Evolutionary conservation across 108 stramenopile species (phyloP).

Genomic region (Skeletonema menzelii): DNA sequence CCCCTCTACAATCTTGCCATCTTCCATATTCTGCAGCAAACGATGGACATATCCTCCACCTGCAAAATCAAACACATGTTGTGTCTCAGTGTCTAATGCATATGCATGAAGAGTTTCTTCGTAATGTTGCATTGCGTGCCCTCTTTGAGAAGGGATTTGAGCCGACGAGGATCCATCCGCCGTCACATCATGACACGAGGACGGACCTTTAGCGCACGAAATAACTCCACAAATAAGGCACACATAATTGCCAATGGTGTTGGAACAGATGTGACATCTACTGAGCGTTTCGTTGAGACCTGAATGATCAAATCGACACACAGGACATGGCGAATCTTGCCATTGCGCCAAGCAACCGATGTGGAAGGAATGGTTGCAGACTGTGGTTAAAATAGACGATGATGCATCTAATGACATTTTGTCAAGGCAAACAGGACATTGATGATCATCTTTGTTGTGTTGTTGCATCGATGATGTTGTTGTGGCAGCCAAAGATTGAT

Average conservation of each 20-base stretch:
- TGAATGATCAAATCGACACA: constrained; percentile 92
- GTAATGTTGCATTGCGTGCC: constrained; percentile 88
- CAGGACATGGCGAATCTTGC: constrained; percentile 90
- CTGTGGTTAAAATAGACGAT: constrained; percentile 81
- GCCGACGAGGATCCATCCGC: constrained; percentile 1
- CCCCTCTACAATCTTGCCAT: constrained; percentile 93
- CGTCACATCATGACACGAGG: neutral
- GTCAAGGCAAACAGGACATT: constrained; percentile 92
- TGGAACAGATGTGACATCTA: constrained; percentile 78
- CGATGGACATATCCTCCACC: constrained; percentile 96
- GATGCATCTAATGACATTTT: constrained; percentile 55
- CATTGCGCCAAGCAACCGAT: constrained; percentile 83
- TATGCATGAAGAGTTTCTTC: constrained; percentile 92
- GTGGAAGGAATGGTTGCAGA: constrained; percentile 96
- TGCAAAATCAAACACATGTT: constrained; percentile 96
- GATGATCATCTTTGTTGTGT: constrained; percentile 39
- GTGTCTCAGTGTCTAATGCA: constrained; percentile 92
- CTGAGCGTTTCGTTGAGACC: constrained; percentile 81
- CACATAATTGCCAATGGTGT: constrained; percentile 72
- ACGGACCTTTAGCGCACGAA: constrained; percentile 63
- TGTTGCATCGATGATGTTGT: constrained; percentile 14
- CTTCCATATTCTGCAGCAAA: constrained; percentile 85
- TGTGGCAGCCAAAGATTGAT: constrained; percentile 5
- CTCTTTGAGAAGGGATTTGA: constrained; percentile 30
- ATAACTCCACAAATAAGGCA: constrained; percentile 85